These are phyloP conservation scores for Cyberlindnera mississippiensis DNA, from an alignment of 805 yeast genomes.

Conservation along the genomic window DNA sequence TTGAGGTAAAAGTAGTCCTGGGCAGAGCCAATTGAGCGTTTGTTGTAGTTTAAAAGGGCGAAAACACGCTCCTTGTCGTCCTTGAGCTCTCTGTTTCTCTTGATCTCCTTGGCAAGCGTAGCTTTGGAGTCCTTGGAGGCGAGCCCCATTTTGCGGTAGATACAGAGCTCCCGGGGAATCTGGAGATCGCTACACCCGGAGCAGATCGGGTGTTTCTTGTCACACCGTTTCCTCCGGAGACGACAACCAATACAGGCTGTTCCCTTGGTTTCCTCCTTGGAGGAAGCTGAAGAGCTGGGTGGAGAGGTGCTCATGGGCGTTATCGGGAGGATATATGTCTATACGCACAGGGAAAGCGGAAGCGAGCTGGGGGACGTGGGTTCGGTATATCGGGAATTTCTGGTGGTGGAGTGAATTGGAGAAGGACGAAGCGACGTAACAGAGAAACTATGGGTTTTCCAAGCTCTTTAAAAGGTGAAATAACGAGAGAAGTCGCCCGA, in stretches of 20 bases:
- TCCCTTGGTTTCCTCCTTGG: conserved; percentile 8
- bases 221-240: conserved; percentile 16
- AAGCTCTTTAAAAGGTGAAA: too few species aligned
- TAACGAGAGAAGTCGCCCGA: too few species aligned
- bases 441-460: too few species aligned
- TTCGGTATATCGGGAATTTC: too few species aligned
- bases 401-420: too few species aligned
- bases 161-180: conserved; percentile 17
- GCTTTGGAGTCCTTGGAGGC: conserved; percentile 17
- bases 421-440: too few species aligned
- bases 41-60: conserved; percentile 14
- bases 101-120: conserved; percentile 12
- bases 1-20: conserved; percentile 15
- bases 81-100: conserved; percentile 16
- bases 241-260: conserved; percentile 21
- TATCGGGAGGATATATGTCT: too few species aligned
- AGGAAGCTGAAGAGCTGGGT: too few species aligned
- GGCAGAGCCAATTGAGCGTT: conserved; percentile 9
- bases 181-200: conserved; percentile 15
- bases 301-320: not conserved
- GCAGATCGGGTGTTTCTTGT: conserved; percentile 13
- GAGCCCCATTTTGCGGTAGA: conserved; percentile 19
- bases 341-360: too few species aligned
- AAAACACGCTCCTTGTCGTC: conserved; percentile 12
- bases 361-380: too few species aligned